phyloP scores from a whole-genome alignment of 208 protist genomes.

The Leishmania tarentolae region DNA sequence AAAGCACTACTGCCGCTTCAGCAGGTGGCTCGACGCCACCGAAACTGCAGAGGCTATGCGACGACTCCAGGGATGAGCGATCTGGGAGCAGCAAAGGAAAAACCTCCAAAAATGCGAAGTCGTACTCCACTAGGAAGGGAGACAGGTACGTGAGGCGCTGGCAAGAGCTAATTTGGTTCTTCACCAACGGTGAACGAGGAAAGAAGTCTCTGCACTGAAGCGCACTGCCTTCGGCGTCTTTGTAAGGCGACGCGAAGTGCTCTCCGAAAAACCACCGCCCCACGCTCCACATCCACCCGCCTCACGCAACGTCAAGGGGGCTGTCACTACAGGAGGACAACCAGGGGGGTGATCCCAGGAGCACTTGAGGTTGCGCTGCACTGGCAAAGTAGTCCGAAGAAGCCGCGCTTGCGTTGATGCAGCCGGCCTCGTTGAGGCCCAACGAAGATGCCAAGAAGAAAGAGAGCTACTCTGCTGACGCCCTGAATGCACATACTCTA shows the following conservation, averaged over 20 bases:
- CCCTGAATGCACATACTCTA: too few species aligned
- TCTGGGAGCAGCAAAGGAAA: neutral
- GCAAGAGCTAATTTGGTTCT: neutral
- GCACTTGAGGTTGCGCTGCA: neutral
- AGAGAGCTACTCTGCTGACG: neutral
- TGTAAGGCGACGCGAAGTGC: too few species aligned
- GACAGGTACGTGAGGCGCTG: constrained; percentile 16
- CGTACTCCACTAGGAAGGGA: constrained; percentile 7
- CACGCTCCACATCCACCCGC: neutral
- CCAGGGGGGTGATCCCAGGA: neutral
- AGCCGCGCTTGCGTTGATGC: neutral
- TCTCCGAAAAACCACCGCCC: neutral
- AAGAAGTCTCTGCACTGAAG: neutral
- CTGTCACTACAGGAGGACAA: neutral
- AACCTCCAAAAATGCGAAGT: neutral
- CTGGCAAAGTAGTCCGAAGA: neutral
- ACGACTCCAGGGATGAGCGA: neutral
- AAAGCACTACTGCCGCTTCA: neutral
- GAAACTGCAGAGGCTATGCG: neutral
- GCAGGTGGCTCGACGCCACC: neutral
- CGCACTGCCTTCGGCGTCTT: neutral
- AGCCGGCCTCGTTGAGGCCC: neutral
- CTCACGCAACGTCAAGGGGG: neutral
- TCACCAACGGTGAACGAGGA: constrained; percentile 19
- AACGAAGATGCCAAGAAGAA: neutral